These are phyloP conservation scores for Dothistroma pini DNA, from an alignment of 2,329 filamentous ascomycete species.

Conservation along the genomic window DNA sequence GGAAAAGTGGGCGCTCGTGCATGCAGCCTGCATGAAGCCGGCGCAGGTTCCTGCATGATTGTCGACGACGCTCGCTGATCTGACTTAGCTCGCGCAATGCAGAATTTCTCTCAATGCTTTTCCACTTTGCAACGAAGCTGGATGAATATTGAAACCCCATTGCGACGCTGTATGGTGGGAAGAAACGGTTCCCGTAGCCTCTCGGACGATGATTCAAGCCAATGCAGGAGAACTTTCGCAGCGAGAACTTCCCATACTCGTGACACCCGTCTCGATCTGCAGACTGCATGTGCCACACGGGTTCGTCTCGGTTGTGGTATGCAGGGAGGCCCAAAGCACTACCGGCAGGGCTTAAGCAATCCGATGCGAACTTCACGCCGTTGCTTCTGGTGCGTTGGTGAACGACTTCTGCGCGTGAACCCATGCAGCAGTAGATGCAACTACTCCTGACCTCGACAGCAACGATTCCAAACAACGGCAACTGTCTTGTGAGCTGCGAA, in stretches of 20 bases:
- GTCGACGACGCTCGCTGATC: neutral
- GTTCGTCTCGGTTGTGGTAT: neutral
- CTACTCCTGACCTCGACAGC: neutral
- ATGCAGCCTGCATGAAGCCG: slow-evolving; percentile 1
- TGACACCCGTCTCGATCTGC: neutral
- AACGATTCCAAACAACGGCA: neutral
- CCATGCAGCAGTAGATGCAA: neutral
- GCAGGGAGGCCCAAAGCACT: neutral
- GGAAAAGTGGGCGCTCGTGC: neutral
- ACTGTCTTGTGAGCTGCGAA: neutral
- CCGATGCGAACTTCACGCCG: slow-evolving; percentile 1
- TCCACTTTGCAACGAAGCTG: neutral
- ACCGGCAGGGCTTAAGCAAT: neutral
- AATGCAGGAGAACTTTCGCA: neutral
- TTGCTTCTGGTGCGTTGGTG: neutral
- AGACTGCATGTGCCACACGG: neutral
- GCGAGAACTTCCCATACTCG: neutral
- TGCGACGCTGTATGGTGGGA: neutral
- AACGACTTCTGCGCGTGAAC: neutral
- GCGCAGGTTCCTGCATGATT: slow-evolving; percentile 1
- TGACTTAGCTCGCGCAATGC: neutral
- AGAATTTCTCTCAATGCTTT: neutral
- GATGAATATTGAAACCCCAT: neutral
- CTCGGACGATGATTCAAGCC: neutral
- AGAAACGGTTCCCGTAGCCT: neutral